Evolutionary conservation across 345 rosid species (phyloP), one percentile per base, ranked within the genome.

Genomic region (Gossypium sturtianum): DNA sequence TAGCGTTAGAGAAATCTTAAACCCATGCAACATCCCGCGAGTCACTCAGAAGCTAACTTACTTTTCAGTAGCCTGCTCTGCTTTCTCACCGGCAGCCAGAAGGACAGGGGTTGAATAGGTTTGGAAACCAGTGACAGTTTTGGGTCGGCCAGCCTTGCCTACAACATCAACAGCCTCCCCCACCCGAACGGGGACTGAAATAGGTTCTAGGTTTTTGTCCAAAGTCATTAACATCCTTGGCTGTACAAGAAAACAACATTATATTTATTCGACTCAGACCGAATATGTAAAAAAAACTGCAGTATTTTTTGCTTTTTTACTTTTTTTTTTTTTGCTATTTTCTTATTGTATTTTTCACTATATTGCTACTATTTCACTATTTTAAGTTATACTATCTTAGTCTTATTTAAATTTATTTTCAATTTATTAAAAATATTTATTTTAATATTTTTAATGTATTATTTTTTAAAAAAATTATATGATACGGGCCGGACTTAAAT

Each of bases 131-230:
- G 97, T 95, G 20, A 95, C 91, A 12, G 99, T 89, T 84, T 90
- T 95, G 12, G 99, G 99, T 52, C 96, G 89, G 38, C 99, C 99
- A 17, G 98, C 96, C 85, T 91, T 96, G 15, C 98, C 99, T 7
- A 95, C 99, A 63, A 95, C 97, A 78, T 95, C 99, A 53, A 95
- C 98, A 4, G 98, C 99, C 77, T 95, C 91, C 22, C 99, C 99
- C 58, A 95, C 97, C 49, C 96, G 87, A 65, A 93, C 99, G 20
- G 96, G 96, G 44, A 93, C 91, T 0, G 97, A 86, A 13, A 93
- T 61, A 25, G 98, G 92, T 77, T 93, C 91, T 66, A 95, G 91
- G 62, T 89, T 79, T 81, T 91, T 90, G 53, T 95, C 97, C 71
- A 95, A 93, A 0, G 97, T 88, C 86, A 95, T 60, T 79, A 95